Evolutionary conservation across 2,329 filamentous ascomycete species (phyloP).

Genomic region (Drechslerella dactyloides): DNA sequence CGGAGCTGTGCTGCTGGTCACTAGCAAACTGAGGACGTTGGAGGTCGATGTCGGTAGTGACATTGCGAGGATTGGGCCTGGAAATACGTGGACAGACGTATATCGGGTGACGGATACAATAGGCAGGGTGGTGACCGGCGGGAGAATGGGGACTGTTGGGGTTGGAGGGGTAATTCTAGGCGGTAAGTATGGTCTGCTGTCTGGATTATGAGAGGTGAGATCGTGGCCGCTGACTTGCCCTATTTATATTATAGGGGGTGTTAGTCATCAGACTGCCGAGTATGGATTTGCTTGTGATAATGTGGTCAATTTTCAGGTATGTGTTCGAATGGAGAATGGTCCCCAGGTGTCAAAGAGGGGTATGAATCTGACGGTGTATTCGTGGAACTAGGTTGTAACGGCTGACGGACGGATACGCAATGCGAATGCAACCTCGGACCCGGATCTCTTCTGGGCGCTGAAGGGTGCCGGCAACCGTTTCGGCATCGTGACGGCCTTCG

Average conservation of each 20-base stretch:
- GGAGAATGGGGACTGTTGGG: constrained; percentile 60
- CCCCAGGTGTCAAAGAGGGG: neutral
- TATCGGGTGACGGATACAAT: constrained; percentile 59
- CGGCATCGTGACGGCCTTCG: constrained; percentile 58
- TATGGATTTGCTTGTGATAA: constrained; percentile 63
- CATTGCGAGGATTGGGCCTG: constrained; percentile 60
- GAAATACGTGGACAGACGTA: constrained; percentile 61
- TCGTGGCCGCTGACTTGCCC: neutral
- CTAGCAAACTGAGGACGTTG: constrained; percentile 59
- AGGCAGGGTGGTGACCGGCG: constrained; percentile 60
- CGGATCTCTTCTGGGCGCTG: constrained; percentile 59
- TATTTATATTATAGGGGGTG: constrained; percentile 58
- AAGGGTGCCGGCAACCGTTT: constrained; percentile 58
- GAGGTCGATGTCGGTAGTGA: constrained; percentile 55
- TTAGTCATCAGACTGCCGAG: constrained; percentile 61
- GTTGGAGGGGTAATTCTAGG: constrained; percentile 61
- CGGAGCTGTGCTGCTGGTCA: constrained; percentile 63
- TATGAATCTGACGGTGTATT: neutral
- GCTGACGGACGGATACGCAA: constrained; percentile 61
- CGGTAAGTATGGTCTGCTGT: constrained; percentile 50
- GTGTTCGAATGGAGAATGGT: neutral
- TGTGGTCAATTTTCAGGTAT: constrained; percentile 60
- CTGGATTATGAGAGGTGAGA: neutral
- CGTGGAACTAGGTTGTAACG: constrained; percentile 58
- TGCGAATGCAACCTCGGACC: constrained; percentile 59